Conservation (phyloP, 2,329 filamentous ascomycete species). For the Stachybotrys echinatus region DNA sequence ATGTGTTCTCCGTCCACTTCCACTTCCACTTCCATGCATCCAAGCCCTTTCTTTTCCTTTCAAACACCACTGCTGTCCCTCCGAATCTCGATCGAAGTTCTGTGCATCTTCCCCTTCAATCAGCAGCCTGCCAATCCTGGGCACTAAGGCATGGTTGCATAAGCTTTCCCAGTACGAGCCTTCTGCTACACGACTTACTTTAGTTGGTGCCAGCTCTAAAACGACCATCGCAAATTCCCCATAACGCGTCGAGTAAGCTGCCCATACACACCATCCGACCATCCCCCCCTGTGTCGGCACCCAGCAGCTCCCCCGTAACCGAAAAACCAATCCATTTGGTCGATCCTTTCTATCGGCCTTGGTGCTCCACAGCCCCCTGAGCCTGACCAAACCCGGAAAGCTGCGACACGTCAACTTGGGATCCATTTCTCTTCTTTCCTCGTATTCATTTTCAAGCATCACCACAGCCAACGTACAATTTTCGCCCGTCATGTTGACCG, state of each 20-base stretch:
- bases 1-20: no score
- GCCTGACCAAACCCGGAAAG: neutral
- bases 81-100: neutral
- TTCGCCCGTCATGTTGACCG: conserved; percentile 44
- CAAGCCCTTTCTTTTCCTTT: neutral
- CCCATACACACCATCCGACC: no score
- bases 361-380: neutral
- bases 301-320: neutral
- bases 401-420: neutral
- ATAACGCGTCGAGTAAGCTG: no score
- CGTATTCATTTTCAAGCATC: neutral
- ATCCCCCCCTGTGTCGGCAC: no score
- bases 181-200: neutral
- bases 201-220: neutral
- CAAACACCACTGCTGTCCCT: neutral
- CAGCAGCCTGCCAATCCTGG: no score
- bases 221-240: no score
- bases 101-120: neutral
- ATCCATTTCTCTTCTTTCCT: neutral
- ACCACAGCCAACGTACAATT: neutral
- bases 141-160: no score
- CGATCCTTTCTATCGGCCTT: neutral
- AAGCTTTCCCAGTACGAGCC: no score
- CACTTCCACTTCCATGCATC: no score
- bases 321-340: neutral